A percentile compares a stretch with the other conserved stretches of the same genome.
Evolutionary conservation across 2,329 filamentous ascomycete species (phyloP).

Genomic region (Fusarium succisae): DNA sequence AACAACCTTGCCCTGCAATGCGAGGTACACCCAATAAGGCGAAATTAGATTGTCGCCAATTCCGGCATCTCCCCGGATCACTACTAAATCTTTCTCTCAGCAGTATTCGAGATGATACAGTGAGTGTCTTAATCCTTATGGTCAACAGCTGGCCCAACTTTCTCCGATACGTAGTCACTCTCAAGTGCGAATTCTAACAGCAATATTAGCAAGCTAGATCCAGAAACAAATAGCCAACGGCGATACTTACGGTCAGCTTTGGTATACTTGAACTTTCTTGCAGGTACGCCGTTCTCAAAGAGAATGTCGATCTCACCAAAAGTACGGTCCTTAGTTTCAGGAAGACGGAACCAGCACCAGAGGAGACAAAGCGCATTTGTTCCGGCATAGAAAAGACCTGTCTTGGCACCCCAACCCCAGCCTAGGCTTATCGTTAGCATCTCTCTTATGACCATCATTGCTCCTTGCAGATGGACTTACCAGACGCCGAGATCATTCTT

Average conservation of each 20-base stretch:
- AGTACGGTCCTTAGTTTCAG: slow-evolving; percentile 43
- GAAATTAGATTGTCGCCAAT: not conserved
- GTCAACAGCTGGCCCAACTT: not conserved
- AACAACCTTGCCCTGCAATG: not conserved
- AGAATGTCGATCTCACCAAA: slow-evolving; percentile 44
- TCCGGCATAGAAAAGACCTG: slow-evolving; percentile 48
- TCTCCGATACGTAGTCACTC: not conserved
- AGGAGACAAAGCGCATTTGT: slow-evolving; percentile 49
- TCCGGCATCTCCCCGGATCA: not conserved
- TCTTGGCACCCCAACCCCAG: slow-evolving; percentile 49
- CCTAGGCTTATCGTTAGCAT: fast-evolving
- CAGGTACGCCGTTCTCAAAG: slow-evolving; percentile 36
- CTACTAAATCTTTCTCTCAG: not conserved
- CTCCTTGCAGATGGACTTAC: not conserved
- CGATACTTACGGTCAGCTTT: slow-evolving; percentile 36
- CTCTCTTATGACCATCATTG: fast-evolving
- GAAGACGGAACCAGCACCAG: slow-evolving; percentile 46
- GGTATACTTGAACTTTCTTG: slow-evolving; percentile 43
- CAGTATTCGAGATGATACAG: fast-evolving
- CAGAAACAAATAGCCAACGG: fast-evolving
- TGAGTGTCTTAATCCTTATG: fast-evolving
- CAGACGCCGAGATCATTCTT: slow-evolving; percentile 39
- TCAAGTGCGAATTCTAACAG: not conserved
- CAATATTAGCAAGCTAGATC: fast-evolving
- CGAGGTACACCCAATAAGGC: not conserved